phyloP scores from a whole-genome alignment of 2,329 filamentous ascomycete species.

The Claviceps capensis region DNA sequence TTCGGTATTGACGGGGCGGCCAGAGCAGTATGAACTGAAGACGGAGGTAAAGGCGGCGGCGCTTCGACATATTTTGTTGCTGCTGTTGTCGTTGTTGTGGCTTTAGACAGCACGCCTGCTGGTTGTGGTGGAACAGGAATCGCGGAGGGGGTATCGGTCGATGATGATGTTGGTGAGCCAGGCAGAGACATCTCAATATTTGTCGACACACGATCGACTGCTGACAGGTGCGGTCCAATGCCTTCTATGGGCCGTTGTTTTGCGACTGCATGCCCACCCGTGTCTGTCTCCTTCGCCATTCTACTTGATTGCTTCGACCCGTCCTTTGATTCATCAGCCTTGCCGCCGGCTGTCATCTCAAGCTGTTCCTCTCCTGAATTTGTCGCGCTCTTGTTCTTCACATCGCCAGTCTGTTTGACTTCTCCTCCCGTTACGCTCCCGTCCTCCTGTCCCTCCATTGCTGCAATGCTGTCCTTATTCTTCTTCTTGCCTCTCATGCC shows the following conservation, averaged over 20 bases:
- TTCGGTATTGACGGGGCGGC: slow-evolving; percentile 13
- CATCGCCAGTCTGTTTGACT: slow-evolving; percentile 7
- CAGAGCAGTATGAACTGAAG: slow-evolving; percentile 5
- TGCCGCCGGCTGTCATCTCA: neutral
- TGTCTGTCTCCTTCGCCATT: neutral
- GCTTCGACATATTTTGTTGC: slow-evolving; percentile 9
- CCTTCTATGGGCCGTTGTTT: neutral
- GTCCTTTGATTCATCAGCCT: neutral
- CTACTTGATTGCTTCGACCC: neutral
- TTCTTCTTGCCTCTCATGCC: slow-evolving; percentile 17
- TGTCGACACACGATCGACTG: neutral
- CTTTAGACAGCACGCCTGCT: slow-evolving; percentile 6
- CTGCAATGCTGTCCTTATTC: slow-evolving; percentile 14
- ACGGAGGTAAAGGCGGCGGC: slow-evolving; percentile 8
- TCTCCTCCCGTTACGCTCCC: neutral
- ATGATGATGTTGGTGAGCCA: neutral
- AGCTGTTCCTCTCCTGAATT: neutral
- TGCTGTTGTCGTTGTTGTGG: neutral
- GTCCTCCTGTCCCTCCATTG: neutral
- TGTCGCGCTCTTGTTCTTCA: slow-evolving; percentile 3
- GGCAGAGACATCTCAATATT: too few species aligned
- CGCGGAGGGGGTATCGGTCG: neutral
- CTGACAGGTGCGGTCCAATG: neutral
- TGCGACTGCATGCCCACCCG: neutral
- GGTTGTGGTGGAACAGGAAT: slow-evolving; percentile 10